phyloP scores from a whole-genome alignment of 2,329 filamentous ascomycete species.

The Thielaviopsis populi region DNA sequence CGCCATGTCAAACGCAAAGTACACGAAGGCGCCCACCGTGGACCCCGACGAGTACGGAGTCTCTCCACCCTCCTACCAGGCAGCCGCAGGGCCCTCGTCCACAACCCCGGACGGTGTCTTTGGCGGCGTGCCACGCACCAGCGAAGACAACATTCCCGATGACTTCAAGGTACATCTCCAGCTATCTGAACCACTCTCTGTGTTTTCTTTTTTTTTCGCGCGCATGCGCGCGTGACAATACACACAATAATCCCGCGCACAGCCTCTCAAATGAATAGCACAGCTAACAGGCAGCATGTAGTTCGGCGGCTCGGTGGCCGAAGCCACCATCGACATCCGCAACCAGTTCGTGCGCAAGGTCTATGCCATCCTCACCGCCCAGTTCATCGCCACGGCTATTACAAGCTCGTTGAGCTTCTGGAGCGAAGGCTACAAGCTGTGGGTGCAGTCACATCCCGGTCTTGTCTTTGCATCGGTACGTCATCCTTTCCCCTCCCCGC shows the following conservation, averaged over 20 bases:
- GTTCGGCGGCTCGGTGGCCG: conserved; percentile 86
- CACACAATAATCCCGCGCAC: background rate
- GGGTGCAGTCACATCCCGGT: conserved; percentile 74
- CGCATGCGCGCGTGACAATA: background rate
- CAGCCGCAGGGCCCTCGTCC: conserved; percentile 34
- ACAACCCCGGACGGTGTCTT: conserved; percentile 41
- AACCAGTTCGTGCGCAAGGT: conserved; percentile 97
- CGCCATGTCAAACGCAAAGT: conserved; percentile 64
- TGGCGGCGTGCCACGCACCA: conserved; percentile 53
- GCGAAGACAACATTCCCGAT: conserved; percentile 85
- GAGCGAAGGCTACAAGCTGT: conserved; percentile 59
- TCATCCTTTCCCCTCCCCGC: too few species aligned
- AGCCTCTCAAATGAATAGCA: background rate
- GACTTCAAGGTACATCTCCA: conserved; percentile 65
- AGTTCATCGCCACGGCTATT: conserved; percentile 70
- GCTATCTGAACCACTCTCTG: background rate
- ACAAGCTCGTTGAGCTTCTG: conserved; percentile 79
- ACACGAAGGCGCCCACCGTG: conserved; percentile 66
- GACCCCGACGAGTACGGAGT: conserved; percentile 74
- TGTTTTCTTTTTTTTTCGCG: background rate
- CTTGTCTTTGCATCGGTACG: conserved; percentile 70
- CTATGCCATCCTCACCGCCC: conserved; percentile 92
- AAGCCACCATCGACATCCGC: conserved; percentile 87
- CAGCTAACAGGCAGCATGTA: conserved; percentile 23
- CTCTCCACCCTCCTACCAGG: conserved; percentile 67